Base-by-base conservation (phyloP, 192 early-diverging fungal genomes). In the Coemansia sp. region DNA sequence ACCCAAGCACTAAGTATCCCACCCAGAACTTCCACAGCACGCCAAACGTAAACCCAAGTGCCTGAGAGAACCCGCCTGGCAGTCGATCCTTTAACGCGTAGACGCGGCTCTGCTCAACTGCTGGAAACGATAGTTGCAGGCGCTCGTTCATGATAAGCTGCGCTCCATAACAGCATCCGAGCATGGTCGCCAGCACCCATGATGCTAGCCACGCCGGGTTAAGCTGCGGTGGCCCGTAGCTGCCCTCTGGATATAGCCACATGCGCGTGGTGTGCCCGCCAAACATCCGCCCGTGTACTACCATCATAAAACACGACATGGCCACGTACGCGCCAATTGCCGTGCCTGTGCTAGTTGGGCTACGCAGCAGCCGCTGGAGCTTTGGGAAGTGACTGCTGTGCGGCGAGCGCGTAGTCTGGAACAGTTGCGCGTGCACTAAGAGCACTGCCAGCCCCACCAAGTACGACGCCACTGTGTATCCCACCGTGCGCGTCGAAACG, bases 161-260 rank as follows among this genome's bases (percentile, higher is more conserved):
- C 24, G 36, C 54, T 16, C 63, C 78, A 24, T 85, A 80, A 38
- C 67, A 52, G 24, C 54, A 34, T 1, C 82, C 82, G 27, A 74
- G 34, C 51, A 61, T 66, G 0, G 68, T 57, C 0, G 73, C 75
- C 52, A 80, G 67, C 38, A 63, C 60, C 72, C 78, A 77, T 36
- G 72, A 70, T 29, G 75, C 75, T 36, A 85, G 67, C 78, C 78
- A 85, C 10, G 54, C 72, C 8, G 77, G 82, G 20, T 85, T 85
- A 43, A 85, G 70, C 72, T 85, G 82, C 18, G 82, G 82, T 59
- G 78, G 75, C 3, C 78, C 78, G 24, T 80, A 77, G 63, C 68
- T 52, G 36, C 77, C 82, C 61, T 85, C 82, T 0, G 82, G 78
- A 64, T 80, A 73, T 67, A 85, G 59, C 82, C 82, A 85, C 78